Evolutionary conservation across 352 stramenopile species (phyloP).

Genomic region (Phytophthora litchii): DNA sequence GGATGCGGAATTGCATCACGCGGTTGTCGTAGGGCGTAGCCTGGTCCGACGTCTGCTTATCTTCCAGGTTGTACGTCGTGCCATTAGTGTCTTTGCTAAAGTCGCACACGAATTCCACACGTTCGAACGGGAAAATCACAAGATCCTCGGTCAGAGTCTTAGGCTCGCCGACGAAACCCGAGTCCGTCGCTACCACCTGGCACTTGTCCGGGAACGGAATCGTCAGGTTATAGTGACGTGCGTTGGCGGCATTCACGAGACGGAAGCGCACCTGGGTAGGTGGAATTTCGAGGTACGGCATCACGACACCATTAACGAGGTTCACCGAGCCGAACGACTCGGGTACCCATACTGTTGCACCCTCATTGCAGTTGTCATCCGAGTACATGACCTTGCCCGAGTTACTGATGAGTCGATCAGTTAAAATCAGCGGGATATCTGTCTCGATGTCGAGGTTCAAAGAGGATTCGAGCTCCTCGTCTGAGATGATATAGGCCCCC

Average conservation of each 20-base stretch:
- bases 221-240: conserved; percentile 78
- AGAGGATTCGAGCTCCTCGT: conserved; percentile 42
- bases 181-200: conserved; percentile 61
- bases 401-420: conserved; percentile 50
- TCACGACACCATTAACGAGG: conserved; percentile 60
- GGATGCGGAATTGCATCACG: conserved; percentile 51
- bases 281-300: conserved; percentile 63
- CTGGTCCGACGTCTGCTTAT: conserved; percentile 50
- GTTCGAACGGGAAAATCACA: conserved; percentile 55
- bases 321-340: conserved; percentile 65
- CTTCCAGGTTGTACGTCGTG: conserved; percentile 55
- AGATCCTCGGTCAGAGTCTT: conserved; percentile 23
- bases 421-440: conserved; percentile 56
- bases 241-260: conserved; percentile 63
- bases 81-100: conserved; percentile 45
- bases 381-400: conserved; percentile 56
- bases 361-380: conserved; percentile 49
- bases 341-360: conserved; percentile 49
- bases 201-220: conserved; percentile 72
- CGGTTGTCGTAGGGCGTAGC: conserved; percentile 51
- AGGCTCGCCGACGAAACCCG: conserved; percentile 53
- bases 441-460: conserved; percentile 60
- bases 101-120: conserved; percentile 65
- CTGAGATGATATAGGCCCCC: conserved; percentile 59
- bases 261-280: conserved; percentile 74